Conservation (phyloP, 106 monocot genomes). For the Acorus gramineus region DNA sequence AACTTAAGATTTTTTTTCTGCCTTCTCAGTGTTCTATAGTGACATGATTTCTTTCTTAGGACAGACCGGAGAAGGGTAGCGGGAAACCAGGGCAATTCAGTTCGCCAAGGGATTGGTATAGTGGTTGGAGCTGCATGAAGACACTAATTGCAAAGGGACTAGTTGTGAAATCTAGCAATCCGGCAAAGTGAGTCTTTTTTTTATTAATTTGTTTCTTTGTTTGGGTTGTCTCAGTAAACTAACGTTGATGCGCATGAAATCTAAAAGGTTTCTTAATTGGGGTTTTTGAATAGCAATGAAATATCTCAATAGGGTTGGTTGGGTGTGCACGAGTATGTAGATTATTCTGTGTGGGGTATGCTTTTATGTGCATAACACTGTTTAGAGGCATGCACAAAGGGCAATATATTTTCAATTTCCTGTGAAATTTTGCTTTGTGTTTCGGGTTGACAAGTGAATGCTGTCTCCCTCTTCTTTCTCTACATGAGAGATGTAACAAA, state of each 20-base stretch:
- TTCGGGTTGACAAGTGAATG: too few species aligned
- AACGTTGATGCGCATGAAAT: not conserved
- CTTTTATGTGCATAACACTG: too few species aligned
- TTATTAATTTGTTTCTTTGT: not conserved
- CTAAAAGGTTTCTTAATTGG: too few species aligned
- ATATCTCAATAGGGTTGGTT: too few species aligned
- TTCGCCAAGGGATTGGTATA: constrained; percentile 78
- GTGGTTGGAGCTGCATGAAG: constrained; percentile 96
- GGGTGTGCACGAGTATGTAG: too few species aligned
- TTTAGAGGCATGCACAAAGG: too few species aligned
- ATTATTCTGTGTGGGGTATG: too few species aligned
- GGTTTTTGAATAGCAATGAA: too few species aligned
- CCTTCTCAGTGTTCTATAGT: not conserved
- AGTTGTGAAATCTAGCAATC: constrained; percentile 78
- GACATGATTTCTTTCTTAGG: not conserved
- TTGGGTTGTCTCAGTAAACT: not conserved
- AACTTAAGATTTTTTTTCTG: not conserved
- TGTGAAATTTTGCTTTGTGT: too few species aligned
- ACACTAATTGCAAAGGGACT: constrained; percentile 69
- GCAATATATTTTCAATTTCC: too few species aligned
- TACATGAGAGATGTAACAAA: too few species aligned
- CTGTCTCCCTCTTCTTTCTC: too few species aligned
- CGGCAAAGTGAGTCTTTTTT: constrained; percentile 49
- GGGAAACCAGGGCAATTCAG: constrained; percentile 66
- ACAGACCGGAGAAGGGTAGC: constrained; percentile 58